Base-by-base conservation (phyloP, 164 flowering plant species). In the Kalanchoe fedtschenkoi region DNA sequence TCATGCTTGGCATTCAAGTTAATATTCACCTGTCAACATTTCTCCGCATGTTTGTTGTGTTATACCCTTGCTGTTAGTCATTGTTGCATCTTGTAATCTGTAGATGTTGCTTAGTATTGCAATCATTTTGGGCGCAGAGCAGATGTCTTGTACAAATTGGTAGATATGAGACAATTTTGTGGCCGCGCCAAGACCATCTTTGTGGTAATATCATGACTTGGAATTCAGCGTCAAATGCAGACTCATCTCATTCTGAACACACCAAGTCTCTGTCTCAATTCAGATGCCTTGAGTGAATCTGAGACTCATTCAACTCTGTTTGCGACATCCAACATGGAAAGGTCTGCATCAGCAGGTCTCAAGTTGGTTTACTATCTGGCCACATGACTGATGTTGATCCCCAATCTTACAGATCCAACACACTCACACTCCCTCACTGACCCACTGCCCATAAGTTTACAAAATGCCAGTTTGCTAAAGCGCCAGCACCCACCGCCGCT, bases 391-490 rank as follows among this genome's bases (percentile, higher is more conserved):
- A 47, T 47, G 54, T 47, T 47, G 54, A 47, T 47, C 24, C 14
- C 54, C 22, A 7, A 34, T 22, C 34, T 44, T 28, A 26, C 11
- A 37, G 16, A 54, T 8, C 38, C 41, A 41, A 24, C 24, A 16
- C 35, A 16, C n/a, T n/a, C n/a, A n/a, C n/a, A n/a, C n/a, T n/a
- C n/a, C n/a, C n/a, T n/a, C 42, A 22, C 13, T 64, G 9, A 64
- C 60, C 41, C 64, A 13, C 55, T 53, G 19, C 54, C 54, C 28
- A 47, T 47, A 21, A 47, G 54, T 47, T 47, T 47, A 47, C 11
- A 47, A 47, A 22, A 47, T 47, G 54, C 22, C 54, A 8, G 54
- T 47, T 22, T 47, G 29, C 10, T 47, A 47, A n/a, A 47, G 13
- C 54, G 10, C 54, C 54, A 22, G 54, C 28, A 47, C 54, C 54